These are phyloP conservation scores for Herpotrichia juniperi DNA, from an alignment of 2,329 filamentous ascomycete genomes.

Conservation along the genomic window DNA sequence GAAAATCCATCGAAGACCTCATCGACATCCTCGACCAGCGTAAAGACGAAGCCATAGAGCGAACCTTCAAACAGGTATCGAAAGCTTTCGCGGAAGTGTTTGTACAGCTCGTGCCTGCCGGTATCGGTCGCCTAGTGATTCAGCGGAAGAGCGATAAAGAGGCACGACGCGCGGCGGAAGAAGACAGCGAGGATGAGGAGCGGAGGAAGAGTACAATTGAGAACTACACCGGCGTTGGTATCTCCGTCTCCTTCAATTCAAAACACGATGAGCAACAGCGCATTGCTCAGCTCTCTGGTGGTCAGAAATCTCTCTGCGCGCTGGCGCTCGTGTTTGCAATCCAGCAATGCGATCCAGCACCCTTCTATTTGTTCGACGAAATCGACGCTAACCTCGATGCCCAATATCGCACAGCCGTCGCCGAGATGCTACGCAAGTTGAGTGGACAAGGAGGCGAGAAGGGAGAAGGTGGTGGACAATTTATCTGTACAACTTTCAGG, in stretches of 20 bases:
- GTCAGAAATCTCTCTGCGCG: constrained; percentile 96
- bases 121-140: constrained; percentile 89
- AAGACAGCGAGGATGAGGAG: constrained; percentile 50
- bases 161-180: constrained; percentile 69
- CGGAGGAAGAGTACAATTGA: constrained; percentile 65
- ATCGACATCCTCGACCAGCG: constrained; percentile 91
- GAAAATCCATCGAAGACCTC: constrained; percentile 87
- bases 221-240: constrained; percentile 95
- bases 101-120: constrained; percentile 91
- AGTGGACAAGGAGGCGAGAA: constrained; percentile 46
- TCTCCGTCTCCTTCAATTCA: constrained; percentile 97
- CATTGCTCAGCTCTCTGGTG: constrained; percentile 95
- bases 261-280: constrained; percentile 98
- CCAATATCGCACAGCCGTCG: constrained; percentile 95
- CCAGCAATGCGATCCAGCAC: constrained; percentile 94
- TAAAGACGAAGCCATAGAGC: constrained; percentile 97
- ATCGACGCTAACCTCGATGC: constrained; percentile 98
- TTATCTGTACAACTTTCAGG: constrained; percentile 98
- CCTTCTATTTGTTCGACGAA: constrained; percentile 99
- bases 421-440: constrained; percentile 75
- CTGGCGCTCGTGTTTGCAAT: constrained; percentile 99
- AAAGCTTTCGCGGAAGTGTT: constrained; percentile 93
- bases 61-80: constrained; percentile 97
- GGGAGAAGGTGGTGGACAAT: constrained; percentile 68
- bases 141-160: constrained; percentile 84